These are phyloP conservation scores for Plasmopara muralis DNA, from an alignment of 352 stramenopile genomes.

Conservation along the genomic window DNA sequence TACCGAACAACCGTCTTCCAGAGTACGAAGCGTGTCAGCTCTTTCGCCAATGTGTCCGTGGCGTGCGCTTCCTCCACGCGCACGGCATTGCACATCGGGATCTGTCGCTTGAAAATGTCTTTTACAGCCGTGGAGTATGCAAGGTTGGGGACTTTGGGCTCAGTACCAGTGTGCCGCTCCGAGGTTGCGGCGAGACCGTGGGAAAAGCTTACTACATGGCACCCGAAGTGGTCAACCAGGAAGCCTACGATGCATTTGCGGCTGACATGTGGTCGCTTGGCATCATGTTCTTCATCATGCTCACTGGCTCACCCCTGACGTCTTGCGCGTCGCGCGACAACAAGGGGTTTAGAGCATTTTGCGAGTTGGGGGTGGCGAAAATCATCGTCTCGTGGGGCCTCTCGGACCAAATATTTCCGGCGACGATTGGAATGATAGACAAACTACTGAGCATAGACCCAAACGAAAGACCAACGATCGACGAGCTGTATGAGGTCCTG, in stretches of 20 bases:
- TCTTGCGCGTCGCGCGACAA: conserved; percentile 1
- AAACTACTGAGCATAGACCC: neutral
- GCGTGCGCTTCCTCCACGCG: conserved; percentile 38
- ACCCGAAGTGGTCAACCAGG: conserved; percentile 4
- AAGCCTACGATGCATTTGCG: conserved; percentile 1
- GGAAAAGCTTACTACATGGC: conserved; percentile 49
- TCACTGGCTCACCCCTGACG: conserved; percentile 40
- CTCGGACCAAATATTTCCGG: conserved; percentile 1
- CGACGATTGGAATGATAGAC: neutral
- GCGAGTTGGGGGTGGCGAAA: neutral
- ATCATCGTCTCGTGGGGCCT: neutral
- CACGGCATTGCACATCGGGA: conserved; percentile 46
- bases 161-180: conserved; percentile 20
- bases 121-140: conserved; percentile 23
- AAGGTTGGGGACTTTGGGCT: conserved; percentile 61
- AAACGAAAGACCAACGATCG: neutral
- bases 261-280: conserved; percentile 67
- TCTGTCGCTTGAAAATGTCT: conserved; percentile 52
- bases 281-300: conserved; percentile 58
- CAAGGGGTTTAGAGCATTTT: neutral
- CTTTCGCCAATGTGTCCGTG: conserved; percentile 28
- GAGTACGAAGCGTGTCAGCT: conserved; percentile 19
- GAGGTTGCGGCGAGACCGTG: conserved; percentile 12
- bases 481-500: neutral
- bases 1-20: conserved; percentile 14